phyloP scores from a whole-genome alignment of 2,329 filamentous ascomycete species.

The Mycosphaerella arachidis region DNA sequence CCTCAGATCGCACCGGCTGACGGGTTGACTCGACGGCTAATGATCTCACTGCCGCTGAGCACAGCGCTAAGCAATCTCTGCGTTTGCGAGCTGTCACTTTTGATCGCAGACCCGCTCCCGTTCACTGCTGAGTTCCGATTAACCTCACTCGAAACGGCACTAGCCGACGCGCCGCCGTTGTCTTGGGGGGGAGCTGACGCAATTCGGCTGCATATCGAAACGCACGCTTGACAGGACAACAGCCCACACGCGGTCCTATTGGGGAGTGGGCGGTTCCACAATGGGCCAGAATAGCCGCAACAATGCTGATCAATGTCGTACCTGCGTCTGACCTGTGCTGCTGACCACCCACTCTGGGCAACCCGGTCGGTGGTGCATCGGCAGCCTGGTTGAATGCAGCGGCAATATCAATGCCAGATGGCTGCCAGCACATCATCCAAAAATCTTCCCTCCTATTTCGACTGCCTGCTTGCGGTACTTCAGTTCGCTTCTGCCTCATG shows the following conservation, averaged over 20 bases:
- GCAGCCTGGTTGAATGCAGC: conserved; percentile 15
- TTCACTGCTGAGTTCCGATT: not conserved
- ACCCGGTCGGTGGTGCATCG: conserved; percentile 20
- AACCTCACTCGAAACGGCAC: conserved; percentile 3
- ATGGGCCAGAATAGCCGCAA: conserved; percentile 1
- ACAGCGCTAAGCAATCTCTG: conserved; percentile 7
- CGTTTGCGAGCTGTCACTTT: conserved; percentile 22
- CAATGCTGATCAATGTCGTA: conserved; percentile 23
- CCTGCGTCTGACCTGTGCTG: conserved; percentile 18
- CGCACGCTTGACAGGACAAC: conserved; percentile 18
- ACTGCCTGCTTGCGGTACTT: conserved; percentile 6
- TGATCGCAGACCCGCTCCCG: not conserved
- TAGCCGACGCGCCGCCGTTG: conserved; percentile 12
- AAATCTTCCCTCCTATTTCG: conserved; percentile 1
- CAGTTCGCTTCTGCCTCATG: conserved; percentile 3
- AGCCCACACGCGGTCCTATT: not conserved
- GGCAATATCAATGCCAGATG: conserved; percentile 1
- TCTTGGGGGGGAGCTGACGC: conserved; percentile 17
- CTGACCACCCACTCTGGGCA: conserved; percentile 14
- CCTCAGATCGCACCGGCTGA: conserved; percentile 4
- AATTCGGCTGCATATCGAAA: conserved; percentile 15
- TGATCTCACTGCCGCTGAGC: conserved; percentile 1
- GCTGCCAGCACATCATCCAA: conserved; percentile 3
- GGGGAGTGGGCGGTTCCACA: not conserved
- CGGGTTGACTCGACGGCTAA: conserved; percentile 2